Base-by-base conservation (phyloP, 129 eudicot genomes). In the Lonicera japonica region DNA sequence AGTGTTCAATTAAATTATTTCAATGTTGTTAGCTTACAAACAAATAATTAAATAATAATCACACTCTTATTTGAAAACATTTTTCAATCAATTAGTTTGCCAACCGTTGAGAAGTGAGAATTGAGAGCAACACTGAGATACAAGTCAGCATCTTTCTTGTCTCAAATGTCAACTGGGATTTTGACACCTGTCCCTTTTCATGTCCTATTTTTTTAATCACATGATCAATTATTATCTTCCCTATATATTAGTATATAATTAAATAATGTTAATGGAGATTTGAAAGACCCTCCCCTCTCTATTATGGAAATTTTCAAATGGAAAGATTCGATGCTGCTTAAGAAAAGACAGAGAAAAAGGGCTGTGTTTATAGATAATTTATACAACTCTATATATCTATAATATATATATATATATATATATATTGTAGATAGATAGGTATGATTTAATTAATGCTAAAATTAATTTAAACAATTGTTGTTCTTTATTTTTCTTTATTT, bases 91-190 rank as follows among this genome's bases (percentile, higher is more conserved):
- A 29, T 29, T 61, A 56, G 73, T 68, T 67, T 21, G 71, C 79
- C 79, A 74, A 74, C 74, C 74, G 14, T 74, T 74, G 73, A 67
- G 64, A 51, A 73, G 63, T 60, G 53, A 45, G 25, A 29, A 8
- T 50, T 25, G 6, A 29, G 36, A 29, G 36, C 36, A 29, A 29
- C 36, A 16, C 46, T 11, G 54, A 40, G 48, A 61, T 25, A 39
- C 48, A 60, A 46, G 46, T 39, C 23, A 15, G 23, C 66, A 61
- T 21, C 54, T 61, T 21, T 17, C 52, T 11, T 23, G 24, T n/a
- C 21, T 47, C 9, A 47, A 29, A 45, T 18, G 41, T 57, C 22
- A 14, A 66, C 23, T 22, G 36, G 38, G 47, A 51, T 19, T 19
- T 21, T 51, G 56, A 51, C 4, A 51, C 21, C 6, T 51, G 2